Conservation (phyloP, 1,284 basidiomycete species). For the Pisolithus thermaeus region DNA sequence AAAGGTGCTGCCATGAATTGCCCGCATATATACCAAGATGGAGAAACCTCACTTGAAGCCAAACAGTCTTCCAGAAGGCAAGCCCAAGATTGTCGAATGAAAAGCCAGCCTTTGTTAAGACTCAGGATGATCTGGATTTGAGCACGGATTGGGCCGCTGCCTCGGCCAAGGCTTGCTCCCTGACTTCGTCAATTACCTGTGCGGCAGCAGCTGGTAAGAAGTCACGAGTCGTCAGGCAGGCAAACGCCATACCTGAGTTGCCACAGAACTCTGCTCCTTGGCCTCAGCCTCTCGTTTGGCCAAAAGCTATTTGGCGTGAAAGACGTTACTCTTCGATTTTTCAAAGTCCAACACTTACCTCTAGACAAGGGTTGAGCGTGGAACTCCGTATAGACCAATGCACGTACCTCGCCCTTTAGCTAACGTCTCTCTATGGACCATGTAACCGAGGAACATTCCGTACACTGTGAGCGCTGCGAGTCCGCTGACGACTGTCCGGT, state of each 20-base stretch:
- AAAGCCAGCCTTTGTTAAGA: too few species aligned
- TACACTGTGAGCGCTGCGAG: slow-evolving; percentile 24
- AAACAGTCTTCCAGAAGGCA: too few species aligned
- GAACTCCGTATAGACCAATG: not conserved
- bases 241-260: slow-evolving; percentile 9
- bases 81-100: too few species aligned
- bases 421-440: slow-evolving; percentile 27
- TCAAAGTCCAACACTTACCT: not conserved
- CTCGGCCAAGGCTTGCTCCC: slow-evolving; percentile 25
- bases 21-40: too few species aligned
- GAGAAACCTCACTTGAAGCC: too few species aligned
- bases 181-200: slow-evolving; percentile 24
- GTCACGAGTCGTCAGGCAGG: not conserved
- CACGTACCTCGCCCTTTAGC: slow-evolving; percentile 27
- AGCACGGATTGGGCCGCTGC: slow-evolving; percentile 25
- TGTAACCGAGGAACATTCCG: slow-evolving; percentile 29
- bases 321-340: not conserved
- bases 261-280: slow-evolving; percentile 11
- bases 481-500: slow-evolving; percentile 26
- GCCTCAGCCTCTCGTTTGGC: slow-evolving; percentile 19
- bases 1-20: too few species aligned
- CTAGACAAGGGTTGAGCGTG: not conserved
- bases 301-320: slow-evolving; percentile 15
- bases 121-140: not conserved
- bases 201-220: not conserved